Conservation (phyloP, 805 yeast genomes). For the Metschnikowia orientalis region DNA sequence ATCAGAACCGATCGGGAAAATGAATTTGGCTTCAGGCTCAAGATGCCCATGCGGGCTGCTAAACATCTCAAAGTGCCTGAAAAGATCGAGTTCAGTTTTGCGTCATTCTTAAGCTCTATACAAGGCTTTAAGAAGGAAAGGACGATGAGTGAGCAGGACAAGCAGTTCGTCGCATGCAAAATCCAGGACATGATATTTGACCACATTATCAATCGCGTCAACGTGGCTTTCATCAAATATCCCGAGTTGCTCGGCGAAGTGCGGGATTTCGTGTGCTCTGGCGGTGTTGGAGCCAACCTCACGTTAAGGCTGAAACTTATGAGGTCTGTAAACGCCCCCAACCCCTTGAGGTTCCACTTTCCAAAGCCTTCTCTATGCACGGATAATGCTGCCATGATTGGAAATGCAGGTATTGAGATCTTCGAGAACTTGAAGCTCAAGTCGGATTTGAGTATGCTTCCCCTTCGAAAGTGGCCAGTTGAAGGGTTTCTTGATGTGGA, state of each 20-base stretch:
- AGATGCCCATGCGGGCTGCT: conserved; percentile 32
- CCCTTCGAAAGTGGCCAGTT: conserved; percentile 81
- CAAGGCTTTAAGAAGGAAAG: conserved; percentile 32
- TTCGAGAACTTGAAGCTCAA: conserved; percentile 49
- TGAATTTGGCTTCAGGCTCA: conserved; percentile 24
- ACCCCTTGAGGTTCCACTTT: conserved; percentile 44
- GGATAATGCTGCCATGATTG: conserved; percentile 96
- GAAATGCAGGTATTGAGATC: conserved; percentile 92
- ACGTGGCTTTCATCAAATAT: conserved; percentile 43
- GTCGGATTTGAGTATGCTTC: conserved; percentile 54
- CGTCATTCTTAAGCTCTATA: conserved; percentile 63
- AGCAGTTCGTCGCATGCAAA: conserved; percentile 49
- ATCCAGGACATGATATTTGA: conserved; percentile 64
- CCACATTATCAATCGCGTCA: conserved; percentile 66
- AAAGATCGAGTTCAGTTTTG: conserved; percentile 58
- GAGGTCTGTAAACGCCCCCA: conserved; percentile 26
- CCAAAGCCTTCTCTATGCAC: conserved; percentile 77
- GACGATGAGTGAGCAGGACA: conserved; percentile 40
- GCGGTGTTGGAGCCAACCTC: conserved; percentile 87
- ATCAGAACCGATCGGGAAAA: conserved; percentile 21
- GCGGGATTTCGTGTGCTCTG: conserved; percentile 71
- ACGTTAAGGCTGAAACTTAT: conserved; percentile 48
- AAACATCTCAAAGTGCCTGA: conserved; percentile 27
- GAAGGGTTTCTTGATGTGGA: conserved; percentile 43
- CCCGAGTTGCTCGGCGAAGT: conserved; percentile 38